Evolutionary conservation across 2,329 filamentous ascomycete species (phyloP).

Genomic region (Bipolaris sorokiniana): DNA sequence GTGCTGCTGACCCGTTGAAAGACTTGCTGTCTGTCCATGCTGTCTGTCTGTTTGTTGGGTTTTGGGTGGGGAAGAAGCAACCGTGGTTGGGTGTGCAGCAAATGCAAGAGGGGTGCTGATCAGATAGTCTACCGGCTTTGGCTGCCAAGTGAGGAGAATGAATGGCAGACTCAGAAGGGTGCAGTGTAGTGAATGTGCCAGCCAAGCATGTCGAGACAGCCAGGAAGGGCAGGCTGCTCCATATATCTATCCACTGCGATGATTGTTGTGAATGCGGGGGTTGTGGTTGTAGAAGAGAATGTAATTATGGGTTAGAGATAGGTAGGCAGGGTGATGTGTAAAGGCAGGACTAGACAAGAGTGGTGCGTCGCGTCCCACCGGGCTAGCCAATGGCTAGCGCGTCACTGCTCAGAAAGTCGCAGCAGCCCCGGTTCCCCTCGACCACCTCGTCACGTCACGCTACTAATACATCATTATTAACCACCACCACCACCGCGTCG

Average conservation of each 20-base stretch:
- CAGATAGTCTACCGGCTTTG: not conserved
- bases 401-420: constrained; percentile 22
- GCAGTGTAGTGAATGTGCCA: not conserved
- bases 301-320: no score
- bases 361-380: constrained; percentile 16
- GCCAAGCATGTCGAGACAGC: not conserved
- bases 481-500: constrained; percentile 19
- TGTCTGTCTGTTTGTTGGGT: constrained; percentile 2
- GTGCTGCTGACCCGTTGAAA: constrained; percentile 47
- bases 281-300: no score
- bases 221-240: not conserved
- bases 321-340: not conserved
- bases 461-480: constrained; percentile 8
- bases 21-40: constrained; percentile 47
- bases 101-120: not conserved
- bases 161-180: not conserved
- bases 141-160: not conserved
- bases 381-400: constrained; percentile 27
- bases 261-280: not conserved
- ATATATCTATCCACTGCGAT: not conserved
- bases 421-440: constrained; percentile 11
- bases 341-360: constrained; percentile 12
- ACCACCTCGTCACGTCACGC: constrained; percentile 13
- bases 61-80: not conserved
- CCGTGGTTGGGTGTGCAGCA: not conserved